Evolutionary conservation across 1,284 basidiomycete species (phyloP).

Genomic region (Ustilago cynodontis): DNA sequence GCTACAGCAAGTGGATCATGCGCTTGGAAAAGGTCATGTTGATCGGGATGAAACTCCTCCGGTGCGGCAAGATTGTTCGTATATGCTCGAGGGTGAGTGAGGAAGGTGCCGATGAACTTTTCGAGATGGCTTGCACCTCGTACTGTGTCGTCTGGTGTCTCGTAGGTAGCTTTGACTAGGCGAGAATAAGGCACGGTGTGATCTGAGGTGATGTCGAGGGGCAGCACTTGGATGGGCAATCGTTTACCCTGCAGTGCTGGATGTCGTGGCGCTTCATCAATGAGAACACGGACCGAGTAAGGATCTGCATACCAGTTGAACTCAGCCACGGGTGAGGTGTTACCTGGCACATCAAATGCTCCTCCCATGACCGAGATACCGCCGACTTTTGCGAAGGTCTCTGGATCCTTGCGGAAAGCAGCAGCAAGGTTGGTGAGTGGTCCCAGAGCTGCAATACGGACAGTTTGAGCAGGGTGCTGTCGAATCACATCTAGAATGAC

Average conservation of each 20-base stretch:
- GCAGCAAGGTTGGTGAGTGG: slow-evolving; percentile 88
- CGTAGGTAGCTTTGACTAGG: slow-evolving; percentile 50
- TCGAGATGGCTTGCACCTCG: slow-evolving; percentile 33
- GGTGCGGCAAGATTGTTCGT: slow-evolving; percentile 62
- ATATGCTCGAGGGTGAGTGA: slow-evolving; percentile 60
- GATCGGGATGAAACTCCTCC: slow-evolving; percentile 55
- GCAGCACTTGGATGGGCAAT: slow-evolving; percentile 60
- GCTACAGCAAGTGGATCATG: slow-evolving; percentile 67
- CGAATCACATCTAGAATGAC: slow-evolving; percentile 79
- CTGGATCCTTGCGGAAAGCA: slow-evolving; percentile 76
- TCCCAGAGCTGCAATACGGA: slow-evolving; percentile 88
- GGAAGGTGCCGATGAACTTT: slow-evolving; percentile 56
- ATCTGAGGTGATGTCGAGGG: slow-evolving; percentile 60
- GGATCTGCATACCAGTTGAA: slow-evolving; percentile 96
- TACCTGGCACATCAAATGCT: slow-evolving; percentile 91
- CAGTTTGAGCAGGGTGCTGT: slow-evolving; percentile 75
- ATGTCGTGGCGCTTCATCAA: slow-evolving; percentile 53
- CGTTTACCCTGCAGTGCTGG: slow-evolving; percentile 20
- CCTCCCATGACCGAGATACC: slow-evolving; percentile 93
- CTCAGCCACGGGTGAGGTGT: slow-evolving; percentile 76
- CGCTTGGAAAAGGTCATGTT: slow-evolving; percentile 61
- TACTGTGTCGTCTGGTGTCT: slow-evolving; percentile 23
- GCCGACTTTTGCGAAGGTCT: slow-evolving; percentile 75
- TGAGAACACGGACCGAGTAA: slow-evolving; percentile 76
- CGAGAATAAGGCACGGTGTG: slow-evolving; percentile 62